These are phyloP conservation scores for Gentiana straminea DNA, from an alignment of 257 asterid species.

Conservation along the genomic window DNA sequence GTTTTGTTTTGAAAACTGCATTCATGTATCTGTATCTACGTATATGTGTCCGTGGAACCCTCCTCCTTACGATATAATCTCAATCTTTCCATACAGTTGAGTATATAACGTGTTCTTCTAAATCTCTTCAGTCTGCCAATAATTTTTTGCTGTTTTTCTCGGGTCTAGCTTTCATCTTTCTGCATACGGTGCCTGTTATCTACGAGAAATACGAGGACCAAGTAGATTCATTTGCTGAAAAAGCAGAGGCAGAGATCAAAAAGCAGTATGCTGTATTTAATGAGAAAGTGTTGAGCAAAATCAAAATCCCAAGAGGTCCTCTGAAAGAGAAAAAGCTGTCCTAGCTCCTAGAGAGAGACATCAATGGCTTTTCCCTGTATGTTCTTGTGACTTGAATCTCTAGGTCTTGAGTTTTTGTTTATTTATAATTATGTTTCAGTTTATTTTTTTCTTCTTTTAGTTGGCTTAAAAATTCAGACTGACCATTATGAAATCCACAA, in stretches of 20 bases:
- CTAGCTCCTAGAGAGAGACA: conserved; percentile 11
- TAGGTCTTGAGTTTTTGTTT: conserved; percentile 10
- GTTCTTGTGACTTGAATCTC: conserved; percentile 23
- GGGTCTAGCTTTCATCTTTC: conserved; percentile 42
- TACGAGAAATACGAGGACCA: conserved; percentile 76
- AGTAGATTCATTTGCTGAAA: conserved; percentile 82
- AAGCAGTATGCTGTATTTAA: conserved; percentile 69
- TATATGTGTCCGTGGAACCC: no score
- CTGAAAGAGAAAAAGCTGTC: conserved; percentile 50
- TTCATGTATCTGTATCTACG: no score
- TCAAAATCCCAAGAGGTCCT: conserved; percentile 63
- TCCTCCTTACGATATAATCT: no score
- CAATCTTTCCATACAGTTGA: neutral
- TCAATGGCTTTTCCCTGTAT: conserved; percentile 11
- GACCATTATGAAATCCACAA: no score
- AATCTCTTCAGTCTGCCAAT: neutral
- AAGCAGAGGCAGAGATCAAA: conserved; percentile 70
- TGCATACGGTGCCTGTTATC: conserved; percentile 71
- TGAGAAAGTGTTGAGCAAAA: conserved; percentile 64
- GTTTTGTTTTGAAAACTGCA: no score
- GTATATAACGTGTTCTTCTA: no score
- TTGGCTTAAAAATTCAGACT: no score
- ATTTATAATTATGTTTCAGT: no score
- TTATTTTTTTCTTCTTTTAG: no score
- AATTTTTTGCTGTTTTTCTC: neutral